Evolutionary conservation across 1,284 basidiomycete species (phyloP).

Genomic region (Sutorius eximius): DNA sequence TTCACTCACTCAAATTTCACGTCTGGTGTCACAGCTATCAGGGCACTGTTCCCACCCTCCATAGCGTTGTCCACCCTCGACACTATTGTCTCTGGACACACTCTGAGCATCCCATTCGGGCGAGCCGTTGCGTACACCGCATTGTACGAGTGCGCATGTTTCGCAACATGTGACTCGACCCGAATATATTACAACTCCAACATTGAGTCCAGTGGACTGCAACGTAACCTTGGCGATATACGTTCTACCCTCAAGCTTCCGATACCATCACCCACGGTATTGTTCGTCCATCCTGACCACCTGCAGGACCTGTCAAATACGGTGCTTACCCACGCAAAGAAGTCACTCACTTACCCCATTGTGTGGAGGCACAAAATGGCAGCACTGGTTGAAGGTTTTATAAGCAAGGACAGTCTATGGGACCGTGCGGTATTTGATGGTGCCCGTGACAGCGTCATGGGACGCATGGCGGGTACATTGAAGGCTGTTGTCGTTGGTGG

Average conservation of each 20-base stretch:
- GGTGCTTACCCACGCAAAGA: constrained; percentile 55
- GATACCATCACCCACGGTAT: constrained; percentile 66
- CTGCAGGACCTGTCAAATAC: constrained; percentile 49
- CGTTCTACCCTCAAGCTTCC: constrained; percentile 49
- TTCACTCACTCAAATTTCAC: constrained; percentile 78
- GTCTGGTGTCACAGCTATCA: constrained; percentile 72
- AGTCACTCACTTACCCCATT: constrained; percentile 51
- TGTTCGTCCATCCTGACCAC: constrained; percentile 63
- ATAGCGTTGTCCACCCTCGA: constrained; percentile 64
- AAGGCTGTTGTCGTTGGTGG: constrained; percentile 63
- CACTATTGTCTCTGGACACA: constrained; percentile 70
- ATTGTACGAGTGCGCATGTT: constrained; percentile 68
- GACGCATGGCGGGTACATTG: constrained; percentile 56
- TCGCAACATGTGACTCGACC: constrained; percentile 61
- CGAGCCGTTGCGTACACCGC: constrained; percentile 74
- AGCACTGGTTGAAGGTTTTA: constrained; percentile 62
- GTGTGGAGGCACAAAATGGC: constrained; percentile 75
- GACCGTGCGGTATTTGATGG: constrained; percentile 70
- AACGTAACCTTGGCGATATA: constrained; percentile 45
- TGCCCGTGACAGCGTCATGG: constrained; percentile 60
- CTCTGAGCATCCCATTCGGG: constrained; percentile 69
- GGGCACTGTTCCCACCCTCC: constrained; percentile 63
- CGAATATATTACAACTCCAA: constrained; percentile 43
- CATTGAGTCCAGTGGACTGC: constrained; percentile 3
- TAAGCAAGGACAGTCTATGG: constrained; percentile 76